A percentile compares a stretch with the other conserved stretches of the same genome.
phyloP scores from a whole-genome alignment of 169 alveolate species.

The Miamiensis avidus region DNA sequence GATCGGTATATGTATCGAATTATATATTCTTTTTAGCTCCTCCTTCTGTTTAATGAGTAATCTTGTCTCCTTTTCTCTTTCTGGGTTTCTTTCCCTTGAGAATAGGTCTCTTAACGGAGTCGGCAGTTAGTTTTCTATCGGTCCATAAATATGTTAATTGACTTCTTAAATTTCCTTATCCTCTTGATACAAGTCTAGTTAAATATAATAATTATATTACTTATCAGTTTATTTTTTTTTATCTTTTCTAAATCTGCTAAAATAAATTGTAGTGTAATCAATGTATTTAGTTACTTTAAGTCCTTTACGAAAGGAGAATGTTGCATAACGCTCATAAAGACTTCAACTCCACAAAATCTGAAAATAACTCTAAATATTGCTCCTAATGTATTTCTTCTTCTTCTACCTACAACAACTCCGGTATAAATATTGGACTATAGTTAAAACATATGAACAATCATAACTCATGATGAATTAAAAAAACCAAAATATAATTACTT shows the following conservation, averaged over 20 bases:
- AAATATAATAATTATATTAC: neutral
- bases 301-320: slow-evolving; percentile 48
- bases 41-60: too few relatives aligned
- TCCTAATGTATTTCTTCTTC: slow-evolving; percentile 35
- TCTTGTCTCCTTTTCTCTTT: neutral
- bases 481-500: neutral
- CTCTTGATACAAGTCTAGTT: neutral
- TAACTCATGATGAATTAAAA: too few relatives aligned
- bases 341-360: slow-evolving; percentile 40
- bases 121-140: neutral
- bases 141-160: neutral
- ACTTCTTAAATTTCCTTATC: neutral
- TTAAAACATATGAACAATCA: neutral
- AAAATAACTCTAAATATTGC: slow-evolving; percentile 40
- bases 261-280: too few relatives aligned
- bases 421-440: slow-evolving; percentile 13
- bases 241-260: too few relatives aligned
- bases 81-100: neutral
- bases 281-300: neutral
- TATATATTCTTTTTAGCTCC: too few relatives aligned
- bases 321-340: slow-evolving; percentile 36
- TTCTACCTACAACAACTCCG: slow-evolving; percentile 47
- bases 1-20: too few relatives aligned
- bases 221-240: too few relatives aligned
- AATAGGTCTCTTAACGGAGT: neutral